Percentiles rank a stretch among this genome's conserved stretches.
These are phyloP conservation scores for Domatiomyces globalis DNA, from an alignment of 2,329 filamentous ascomycete genomes.

Conservation along the genomic window DNA sequence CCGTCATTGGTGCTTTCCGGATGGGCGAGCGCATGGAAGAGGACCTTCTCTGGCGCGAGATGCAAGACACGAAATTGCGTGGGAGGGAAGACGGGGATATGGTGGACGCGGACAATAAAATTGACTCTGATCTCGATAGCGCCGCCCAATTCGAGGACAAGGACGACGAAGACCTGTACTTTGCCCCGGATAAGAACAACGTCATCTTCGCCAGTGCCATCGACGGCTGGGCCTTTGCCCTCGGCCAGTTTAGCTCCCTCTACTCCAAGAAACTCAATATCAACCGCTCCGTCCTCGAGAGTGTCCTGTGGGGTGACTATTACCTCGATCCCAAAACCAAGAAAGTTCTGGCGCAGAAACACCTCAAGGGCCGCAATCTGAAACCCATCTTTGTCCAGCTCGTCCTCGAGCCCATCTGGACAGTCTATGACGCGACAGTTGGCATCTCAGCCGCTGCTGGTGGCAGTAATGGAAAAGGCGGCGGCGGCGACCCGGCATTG, in stretches of 20 bases:
- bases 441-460: constrained; percentile 29
- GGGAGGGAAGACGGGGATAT: constrained; percentile 34
- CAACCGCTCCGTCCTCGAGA: constrained; percentile 75
- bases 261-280: constrained; percentile 97
- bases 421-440: constrained; percentile 79
- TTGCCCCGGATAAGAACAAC: constrained; percentile 95
- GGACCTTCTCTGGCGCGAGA: constrained; percentile 87
- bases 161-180: constrained; percentile 95
- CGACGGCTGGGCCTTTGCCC: constrained; percentile 98
- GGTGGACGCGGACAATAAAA: constrained; percentile 13
- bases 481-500: constrained; percentile 66
- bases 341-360: constrained; percentile 76
- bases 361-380: constrained; percentile 76
- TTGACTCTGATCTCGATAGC: constrained; percentile 33
- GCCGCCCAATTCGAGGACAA: constrained; percentile 59
- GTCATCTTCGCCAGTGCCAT: constrained; percentile 97
- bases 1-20: constrained; percentile 92
- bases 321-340: constrained; percentile 96
- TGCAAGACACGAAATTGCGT: constrained; percentile 65
- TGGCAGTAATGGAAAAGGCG: constrained; percentile 45
- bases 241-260: constrained; percentile 78
- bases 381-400: constrained; percentile 98
- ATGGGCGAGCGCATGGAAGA: constrained; percentile 98
- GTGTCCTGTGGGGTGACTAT: constrained; percentile 91
- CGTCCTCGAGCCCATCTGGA: constrained; percentile 91